Evolutionary conservation across 176 grass and related monocot genomes (phyloP).

Genomic region (Microstegium vimineum): DNA sequence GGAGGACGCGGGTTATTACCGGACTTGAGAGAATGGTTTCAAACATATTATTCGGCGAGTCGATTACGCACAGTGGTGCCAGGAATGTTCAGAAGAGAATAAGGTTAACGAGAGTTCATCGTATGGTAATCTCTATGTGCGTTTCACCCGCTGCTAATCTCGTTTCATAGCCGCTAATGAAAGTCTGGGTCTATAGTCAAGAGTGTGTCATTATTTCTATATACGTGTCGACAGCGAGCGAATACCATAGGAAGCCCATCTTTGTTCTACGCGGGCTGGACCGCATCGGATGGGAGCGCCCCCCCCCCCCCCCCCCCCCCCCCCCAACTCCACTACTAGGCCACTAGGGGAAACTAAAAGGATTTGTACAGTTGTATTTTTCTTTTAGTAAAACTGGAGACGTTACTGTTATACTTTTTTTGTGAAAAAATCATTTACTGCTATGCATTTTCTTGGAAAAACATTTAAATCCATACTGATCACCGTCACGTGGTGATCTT

Average conservation of each 20-base stretch:
- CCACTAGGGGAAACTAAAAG: too few relatives aligned
- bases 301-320: too few relatives aligned
- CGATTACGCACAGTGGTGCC: slow-evolving; percentile 1
- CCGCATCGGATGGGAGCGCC: too few relatives aligned
- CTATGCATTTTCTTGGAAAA: too few relatives aligned
- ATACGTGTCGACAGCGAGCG: neutral
- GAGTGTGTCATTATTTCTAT: neutral
- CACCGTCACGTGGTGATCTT: too few relatives aligned
- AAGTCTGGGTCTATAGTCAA: neutral
- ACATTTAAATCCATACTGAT: too few relatives aligned
- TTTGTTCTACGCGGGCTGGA: neutral
- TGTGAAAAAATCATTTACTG: too few relatives aligned
- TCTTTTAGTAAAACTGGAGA: too few relatives aligned
- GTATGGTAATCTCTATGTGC: neutral
- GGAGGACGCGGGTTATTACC: slow-evolving; percentile 22
- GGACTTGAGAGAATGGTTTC: slow-evolving; percentile 39
- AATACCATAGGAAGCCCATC: neutral
- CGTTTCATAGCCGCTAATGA: neutral
- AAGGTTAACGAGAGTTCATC: neutral
- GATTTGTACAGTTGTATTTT: too few relatives aligned
- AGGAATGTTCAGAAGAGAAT: neutral
- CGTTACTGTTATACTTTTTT: too few relatives aligned
- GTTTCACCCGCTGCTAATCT: neutral
- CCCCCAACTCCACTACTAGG: too few relatives aligned
- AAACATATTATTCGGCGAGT: slow-evolving; percentile 27